Percentiles rank a stretch among this genome's conserved stretches.
Evolutionary conservation across 192 early-diverging fungal genomes (phyloP).

Genomic region (Coemansia sp.): DNA sequence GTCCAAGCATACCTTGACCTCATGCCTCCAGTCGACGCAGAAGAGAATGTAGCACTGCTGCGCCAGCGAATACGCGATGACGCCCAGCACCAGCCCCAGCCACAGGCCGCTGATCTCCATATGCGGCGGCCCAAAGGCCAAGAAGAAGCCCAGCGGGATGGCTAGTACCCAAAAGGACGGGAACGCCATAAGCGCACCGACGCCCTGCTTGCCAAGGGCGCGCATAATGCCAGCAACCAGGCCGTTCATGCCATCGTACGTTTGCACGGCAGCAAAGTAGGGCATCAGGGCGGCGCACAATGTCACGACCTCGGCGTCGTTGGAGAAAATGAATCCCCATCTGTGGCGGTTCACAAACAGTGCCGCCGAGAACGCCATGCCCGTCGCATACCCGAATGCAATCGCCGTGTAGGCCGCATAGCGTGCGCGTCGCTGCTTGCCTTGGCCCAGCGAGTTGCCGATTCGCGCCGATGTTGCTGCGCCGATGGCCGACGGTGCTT

Average conservation of each 20-base stretch:
- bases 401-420: conserved; percentile 60
- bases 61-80: conserved; percentile 32
- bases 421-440: conserved; percentile 57
- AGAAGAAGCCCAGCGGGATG: conserved; percentile 55
- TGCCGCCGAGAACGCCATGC: conserved; percentile 57
- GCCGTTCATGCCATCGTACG: conserved; percentile 59
- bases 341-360: conserved; percentile 57
- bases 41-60: conserved; percentile 42
- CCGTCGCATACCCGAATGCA: conserved; percentile 59
- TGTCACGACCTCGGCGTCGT: conserved; percentile 25
- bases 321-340: conserved; percentile 65
- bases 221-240: conserved; percentile 59
- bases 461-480: conserved; percentile 79
- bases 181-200: conserved; percentile 55
- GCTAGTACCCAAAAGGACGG: conserved; percentile 57
- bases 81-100: conserved; percentile 57
- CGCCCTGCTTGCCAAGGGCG: conserved; percentile 54
- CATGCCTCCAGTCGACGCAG: conserved; percentile 47
- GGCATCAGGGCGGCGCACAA: conserved; percentile 43
- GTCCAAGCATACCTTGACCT: conserved; percentile 43
- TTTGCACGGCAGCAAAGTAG: conserved; percentile 36
- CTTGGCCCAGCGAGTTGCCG: conserved; percentile 69
- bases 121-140: conserved; percentile 49
- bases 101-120: conserved; percentile 62
- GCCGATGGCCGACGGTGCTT: conserved; percentile 65